Evolutionary conservation across 2,329 filamentous ascomycete species (phyloP).

Genomic region (Phialophora tarda): DNA sequence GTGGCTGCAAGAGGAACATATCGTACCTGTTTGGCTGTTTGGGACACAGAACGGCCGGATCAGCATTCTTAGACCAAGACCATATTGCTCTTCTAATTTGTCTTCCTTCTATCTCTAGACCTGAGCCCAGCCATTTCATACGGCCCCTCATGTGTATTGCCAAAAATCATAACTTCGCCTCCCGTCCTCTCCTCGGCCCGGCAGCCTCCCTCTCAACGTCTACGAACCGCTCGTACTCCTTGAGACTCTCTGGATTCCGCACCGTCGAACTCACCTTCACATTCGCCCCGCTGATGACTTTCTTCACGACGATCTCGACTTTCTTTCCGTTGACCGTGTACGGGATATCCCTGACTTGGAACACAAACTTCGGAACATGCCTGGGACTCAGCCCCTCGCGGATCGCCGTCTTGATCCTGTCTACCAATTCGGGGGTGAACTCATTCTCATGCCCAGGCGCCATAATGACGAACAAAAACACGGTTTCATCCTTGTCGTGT

Average conservation of each 20-base stretch:
- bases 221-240: conserved; percentile 44
- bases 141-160: background rate
- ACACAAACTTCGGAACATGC: conserved; percentile 52
- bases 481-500: conserved; percentile 47
- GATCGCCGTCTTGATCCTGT: conserved; percentile 38
- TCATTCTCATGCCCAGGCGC: conserved; percentile 33
- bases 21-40: background rate
- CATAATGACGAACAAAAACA: conserved; percentile 52
- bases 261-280: conserved; percentile 49
- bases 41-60: background rate
- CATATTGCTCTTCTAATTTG: background rate
- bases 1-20: background rate
- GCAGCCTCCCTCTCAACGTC: conserved; percentile 30
- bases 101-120: background rate
- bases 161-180: conserved; percentile 19
- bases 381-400: conserved; percentile 42
- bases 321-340: conserved; percentile 57
- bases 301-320: conserved; percentile 53
- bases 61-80: background rate
- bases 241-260: conserved; percentile 48
- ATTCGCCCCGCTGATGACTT: conserved; percentile 48
- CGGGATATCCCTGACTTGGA: conserved; percentile 49
- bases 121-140: background rate
- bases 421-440: conserved; percentile 39
- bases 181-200: background rate